Base-by-base conservation (phyloP, 768 basidiomycete genomes). In the Pleurotus cornucopiae region DNA sequence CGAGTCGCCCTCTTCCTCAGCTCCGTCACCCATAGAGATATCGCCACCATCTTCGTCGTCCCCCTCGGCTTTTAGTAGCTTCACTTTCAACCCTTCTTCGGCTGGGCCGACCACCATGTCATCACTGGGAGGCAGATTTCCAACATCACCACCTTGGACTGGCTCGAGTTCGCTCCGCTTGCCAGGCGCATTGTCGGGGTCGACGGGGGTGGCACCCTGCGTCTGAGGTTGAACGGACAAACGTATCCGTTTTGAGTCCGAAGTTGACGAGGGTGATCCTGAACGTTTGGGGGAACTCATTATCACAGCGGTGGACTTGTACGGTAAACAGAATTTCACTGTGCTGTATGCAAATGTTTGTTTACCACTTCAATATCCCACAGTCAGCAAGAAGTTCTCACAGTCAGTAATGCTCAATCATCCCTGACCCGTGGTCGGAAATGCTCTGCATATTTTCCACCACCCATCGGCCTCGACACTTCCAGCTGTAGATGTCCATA, bases 81-180 rank as follows among this genome's bases (percentile, higher is more conserved):
- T 74, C 5, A 79, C 71, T 63, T 68, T 73, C 7, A 75, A 74
- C 2, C 76, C 77, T 11, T 71, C 74, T 63, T 75, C 76, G 43
- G 73, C 60, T 26, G 62, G 71, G 25, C 76, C 76, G 2, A 76
- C 71, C n/a, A 72, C 72, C 14, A 12, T n/a, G 39, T 23, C 37
- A 30, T 39, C 38, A 43, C 37, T 37, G 39, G 51, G 51, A 53
- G 51, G 51, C 6, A 94, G 73, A 72, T 94, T 95, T 38, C 80
- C 88, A 61, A 94, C 80, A 61, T 94, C 91, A 16, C 84, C 82
- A 45, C 85, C 83, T 60, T 83, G 79, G 57, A 94, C 77, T 47
- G 93, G 93, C 63, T 94, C 92, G 56, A 91, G 82, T 72, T 95
- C 94, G 67, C 84, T 83, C 61, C 91, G 89, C 73, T 94, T 95